Evolutionary conservation across 148 eudicot species (phyloP), one percentile per base, ranked within the genome.

Genomic region (Euryodendron excelsum): DNA sequence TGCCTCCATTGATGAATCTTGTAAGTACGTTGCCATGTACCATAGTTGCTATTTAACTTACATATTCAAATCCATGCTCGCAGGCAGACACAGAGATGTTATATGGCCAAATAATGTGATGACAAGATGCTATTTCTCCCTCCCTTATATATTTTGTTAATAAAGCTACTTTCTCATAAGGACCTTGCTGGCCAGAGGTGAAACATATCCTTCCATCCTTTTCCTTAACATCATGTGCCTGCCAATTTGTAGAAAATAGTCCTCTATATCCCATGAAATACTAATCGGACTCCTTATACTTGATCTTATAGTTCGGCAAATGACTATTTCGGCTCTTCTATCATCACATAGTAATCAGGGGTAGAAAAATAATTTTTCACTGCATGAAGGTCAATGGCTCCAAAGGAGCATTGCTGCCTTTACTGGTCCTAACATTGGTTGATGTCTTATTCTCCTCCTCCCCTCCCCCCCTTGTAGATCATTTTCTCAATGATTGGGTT

Each of bases 1-100:
- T 96, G 86, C 99, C 99, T 25, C 98, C 98, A 59, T 72, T 85
- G 81, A 91, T 96, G 98, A 90, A 92, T 73, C 91, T 96, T 73
- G 99, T 96, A 85, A 88, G 93, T 88, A 72, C 27, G 4, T 30
- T 50, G 60, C 2, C 13, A 27, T 63, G 21, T 33, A 17, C 58
- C 58, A 65, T 39, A 25, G 10, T 47, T 67, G 48, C 48, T 21
- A 37, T 15, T 8, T 37, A 18, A 4, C 69, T 5, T 39, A 14
- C n/a, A 39, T 11, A 37, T 67, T 39, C 48, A 39, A 8, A 39
- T n/a, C 30, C 30, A 39, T 67, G 48, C 44, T 67, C 18, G 30
- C 18, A 37, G 2, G 48, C 13, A 39, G 71, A 67, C 71, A 21
- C 37, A 14, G 48, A 41, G 37, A 37, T 67, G 71, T 45, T 67